Percentiles rank a stretch among this genome's conserved stretches.
Conservation (phyloP, 352 stramenopile species). For the Phytophthora cajani region DNA sequence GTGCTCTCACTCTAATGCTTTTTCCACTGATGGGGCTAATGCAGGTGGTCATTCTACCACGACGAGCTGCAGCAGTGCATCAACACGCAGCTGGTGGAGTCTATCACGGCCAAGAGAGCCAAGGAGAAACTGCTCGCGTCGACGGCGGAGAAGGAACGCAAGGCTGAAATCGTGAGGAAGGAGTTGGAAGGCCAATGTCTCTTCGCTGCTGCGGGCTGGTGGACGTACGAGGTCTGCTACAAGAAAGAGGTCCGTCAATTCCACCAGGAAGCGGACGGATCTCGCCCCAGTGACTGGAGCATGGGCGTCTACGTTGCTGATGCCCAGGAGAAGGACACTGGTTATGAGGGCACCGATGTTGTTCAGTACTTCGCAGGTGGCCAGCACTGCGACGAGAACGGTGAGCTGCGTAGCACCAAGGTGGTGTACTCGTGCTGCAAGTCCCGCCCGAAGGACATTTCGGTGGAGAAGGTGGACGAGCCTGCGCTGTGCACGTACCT, state of each 20-base stretch:
- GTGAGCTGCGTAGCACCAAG: constrained; percentile 70
- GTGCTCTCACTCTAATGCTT: not conserved
- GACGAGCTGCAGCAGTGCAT: constrained; percentile 78
- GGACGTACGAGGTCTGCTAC: constrained; percentile 89
- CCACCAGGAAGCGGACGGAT: constrained; percentile 79
- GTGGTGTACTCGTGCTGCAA: constrained; percentile 86
- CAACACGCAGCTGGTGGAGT: constrained; percentile 64
- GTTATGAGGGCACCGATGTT: constrained; percentile 49
- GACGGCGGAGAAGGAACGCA: constrained; percentile 41
- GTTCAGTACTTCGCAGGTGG: constrained; percentile 77
- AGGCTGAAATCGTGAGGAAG: constrained; percentile 53
- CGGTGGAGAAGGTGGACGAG: constrained; percentile 83
- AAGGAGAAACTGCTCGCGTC: constrained; percentile 48
- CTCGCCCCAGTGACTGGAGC: constrained; percentile 81
- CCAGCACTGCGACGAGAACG: constrained; percentile 87
- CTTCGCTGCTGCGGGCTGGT: constrained; percentile 72
- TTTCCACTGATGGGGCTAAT: constrained; percentile 2
- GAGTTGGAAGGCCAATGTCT: constrained; percentile 67
- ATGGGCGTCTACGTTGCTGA: constrained; percentile 72
- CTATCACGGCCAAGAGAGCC: constrained; percentile 43
- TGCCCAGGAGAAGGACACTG: constrained; percentile 29
- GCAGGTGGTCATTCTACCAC: constrained; percentile 86
- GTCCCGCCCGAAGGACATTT: constrained; percentile 49
- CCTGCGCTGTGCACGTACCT: constrained; percentile 82
- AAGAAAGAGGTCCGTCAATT: constrained; percentile 82